A percentile compares a stretch with the other conserved stretches of the same genome.
Evolutionary conservation across 805 yeast species (phyloP).

Genomic region (Teunomyces atbi): DNA sequence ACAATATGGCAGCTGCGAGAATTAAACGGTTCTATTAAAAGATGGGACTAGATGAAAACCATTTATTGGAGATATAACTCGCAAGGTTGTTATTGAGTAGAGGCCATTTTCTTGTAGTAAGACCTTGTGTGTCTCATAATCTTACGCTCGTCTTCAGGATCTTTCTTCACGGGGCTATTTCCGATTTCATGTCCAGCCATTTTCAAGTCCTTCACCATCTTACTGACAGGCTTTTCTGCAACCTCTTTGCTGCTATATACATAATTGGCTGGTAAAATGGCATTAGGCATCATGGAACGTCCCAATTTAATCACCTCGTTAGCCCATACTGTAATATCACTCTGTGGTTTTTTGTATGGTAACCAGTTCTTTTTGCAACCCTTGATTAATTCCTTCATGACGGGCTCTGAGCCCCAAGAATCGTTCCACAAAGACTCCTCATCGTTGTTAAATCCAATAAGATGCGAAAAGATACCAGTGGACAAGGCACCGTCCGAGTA

Average conservation of each 20-base stretch:
- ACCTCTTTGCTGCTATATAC: slow-evolving; percentile 22
- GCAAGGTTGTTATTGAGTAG: slow-evolving; percentile 2
- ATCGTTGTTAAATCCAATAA: slow-evolving; percentile 63
- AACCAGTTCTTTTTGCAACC: slow-evolving; percentile 71
- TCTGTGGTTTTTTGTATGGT: slow-evolving; percentile 51
- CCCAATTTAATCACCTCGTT: slow-evolving; percentile 63
- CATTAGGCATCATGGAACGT: slow-evolving; percentile 58
- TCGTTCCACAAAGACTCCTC: slow-evolving; percentile 50
- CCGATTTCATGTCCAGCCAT: slow-evolving; percentile 12
- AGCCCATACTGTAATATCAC: slow-evolving; percentile 58
- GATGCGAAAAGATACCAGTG: slow-evolving; percentile 77
- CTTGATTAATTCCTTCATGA: slow-evolving; percentile 61
- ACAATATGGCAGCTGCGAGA: background rate
- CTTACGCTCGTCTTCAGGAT: slow-evolving; percentile 29
- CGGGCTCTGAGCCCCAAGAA: slow-evolving; percentile 62
- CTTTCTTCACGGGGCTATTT: slow-evolving; percentile 21
- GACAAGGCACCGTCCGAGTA: slow-evolving; percentile 78
- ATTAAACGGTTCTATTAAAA: background rate
- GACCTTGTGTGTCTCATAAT: slow-evolving; percentile 38
- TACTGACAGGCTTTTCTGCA: slow-evolving; percentile 17
- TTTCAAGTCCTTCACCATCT: slow-evolving; percentile 32
- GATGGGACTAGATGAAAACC: background rate
- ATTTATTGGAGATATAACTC: background rate
- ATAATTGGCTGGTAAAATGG: slow-evolving; percentile 38
- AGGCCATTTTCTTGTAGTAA: slow-evolving; percentile 26